Percentiles rank a stretch among this genome's conserved stretches.
Evolutionary conservation across 306 rosid species (phyloP).

Genomic region (Carpinus viminea): DNA sequence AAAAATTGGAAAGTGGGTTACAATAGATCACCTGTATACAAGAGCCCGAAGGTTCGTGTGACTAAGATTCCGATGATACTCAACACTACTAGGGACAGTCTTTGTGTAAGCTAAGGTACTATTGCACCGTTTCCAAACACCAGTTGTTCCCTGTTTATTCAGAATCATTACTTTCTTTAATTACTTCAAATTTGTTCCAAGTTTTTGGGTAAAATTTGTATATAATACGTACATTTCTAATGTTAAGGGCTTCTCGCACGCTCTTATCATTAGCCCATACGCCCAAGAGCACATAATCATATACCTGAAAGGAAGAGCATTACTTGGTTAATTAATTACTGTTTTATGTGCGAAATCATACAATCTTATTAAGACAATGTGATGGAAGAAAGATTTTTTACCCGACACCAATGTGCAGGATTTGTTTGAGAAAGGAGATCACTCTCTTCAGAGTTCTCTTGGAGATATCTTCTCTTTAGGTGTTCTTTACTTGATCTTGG

Average conservation of each 20-base stretch:
- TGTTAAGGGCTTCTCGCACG: constrained; percentile 27
- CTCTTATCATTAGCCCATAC: constrained; percentile 30
- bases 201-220: neutral
- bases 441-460: constrained; percentile 5
- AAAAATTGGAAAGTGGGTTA: neutral
- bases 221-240: constrained; percentile 15
- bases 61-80: constrained; percentile 28
- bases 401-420: constrained; percentile 29
- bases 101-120: constrained; percentile 30
- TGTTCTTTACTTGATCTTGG: constrained; percentile 15
- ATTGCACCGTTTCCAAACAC: constrained; percentile 33
- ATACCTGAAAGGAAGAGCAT: constrained; percentile 6
- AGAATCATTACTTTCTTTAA: neutral
- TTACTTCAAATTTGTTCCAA: neutral
- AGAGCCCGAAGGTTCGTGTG: constrained; percentile 27
- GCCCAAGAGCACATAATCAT: constrained; percentile 20
- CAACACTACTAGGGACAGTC: constrained; percentile 22
- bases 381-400: too few species aligned
- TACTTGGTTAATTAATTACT: neutral
- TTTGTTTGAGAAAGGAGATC: neutral
- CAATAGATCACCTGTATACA: constrained; percentile 31
- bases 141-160: constrained; percentile 19
- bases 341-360: too few species aligned
- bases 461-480: constrained; percentile 19
- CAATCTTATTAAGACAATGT: too few species aligned